Conservation (phyloP, 495 filamentous ascomycete genomes). For the Neurospora tetrasperma region DNA sequence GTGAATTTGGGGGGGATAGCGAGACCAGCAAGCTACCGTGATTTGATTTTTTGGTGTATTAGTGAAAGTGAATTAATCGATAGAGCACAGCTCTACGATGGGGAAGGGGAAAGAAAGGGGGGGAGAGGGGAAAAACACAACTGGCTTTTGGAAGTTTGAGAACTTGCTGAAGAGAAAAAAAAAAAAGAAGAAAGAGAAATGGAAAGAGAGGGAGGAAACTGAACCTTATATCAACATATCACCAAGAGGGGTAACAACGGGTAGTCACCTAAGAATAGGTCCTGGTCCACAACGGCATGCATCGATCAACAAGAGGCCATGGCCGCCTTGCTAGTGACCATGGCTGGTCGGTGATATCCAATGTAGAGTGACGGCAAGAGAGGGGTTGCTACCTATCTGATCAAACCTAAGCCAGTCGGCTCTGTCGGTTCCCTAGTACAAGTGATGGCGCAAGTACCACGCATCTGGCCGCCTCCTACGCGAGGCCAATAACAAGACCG, state of each 20-base stretch:
- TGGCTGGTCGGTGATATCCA: background rate
- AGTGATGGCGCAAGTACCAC: background rate
- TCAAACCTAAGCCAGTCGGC: background rate
- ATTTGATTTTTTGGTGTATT: conserved; percentile 29
- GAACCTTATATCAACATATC: conserved; percentile 38
- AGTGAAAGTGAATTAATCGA: conserved; percentile 23
- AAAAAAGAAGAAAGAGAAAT: conserved; percentile 29
- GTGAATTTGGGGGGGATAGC: conserved; percentile 22
- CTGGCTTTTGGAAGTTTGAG: conserved; percentile 56
- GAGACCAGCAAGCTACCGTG: conserved; percentile 38
- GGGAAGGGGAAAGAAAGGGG: conserved; percentile 40
- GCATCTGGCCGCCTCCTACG: background rate
- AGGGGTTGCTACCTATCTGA: background rate
- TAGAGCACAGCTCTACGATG: conserved; percentile 47
- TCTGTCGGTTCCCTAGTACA: background rate
- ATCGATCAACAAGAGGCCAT: background rate
- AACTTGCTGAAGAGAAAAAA: conserved; percentile 64
- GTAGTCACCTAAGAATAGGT: conserved; percentile 14
- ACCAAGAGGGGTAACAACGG: conserved; percentile 12
- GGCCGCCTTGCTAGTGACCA: background rate
- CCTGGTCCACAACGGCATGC: conserved; percentile 2
- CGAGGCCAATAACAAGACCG: conserved; percentile 19
- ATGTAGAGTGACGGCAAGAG: background rate
- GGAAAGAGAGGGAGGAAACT: conserved; percentile 26
- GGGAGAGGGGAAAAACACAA: conserved; percentile 39